Conservation (phyloP, 768 basidiomycete species). For the Coprinopsis strossmayeri region DNA sequence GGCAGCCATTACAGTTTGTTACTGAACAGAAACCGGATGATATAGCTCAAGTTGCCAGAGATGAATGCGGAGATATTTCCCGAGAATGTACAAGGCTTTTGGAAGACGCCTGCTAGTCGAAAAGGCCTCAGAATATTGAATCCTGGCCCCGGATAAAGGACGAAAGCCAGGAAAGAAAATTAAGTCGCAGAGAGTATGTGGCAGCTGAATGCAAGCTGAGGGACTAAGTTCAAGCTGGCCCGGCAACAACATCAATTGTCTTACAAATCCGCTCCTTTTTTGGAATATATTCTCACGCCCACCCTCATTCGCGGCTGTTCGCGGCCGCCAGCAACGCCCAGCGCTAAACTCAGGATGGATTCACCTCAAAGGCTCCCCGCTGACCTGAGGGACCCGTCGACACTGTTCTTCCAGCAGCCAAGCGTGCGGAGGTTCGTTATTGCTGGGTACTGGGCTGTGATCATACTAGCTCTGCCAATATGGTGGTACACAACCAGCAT, state of each 20-base stretch:
- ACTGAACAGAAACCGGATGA: neutral
- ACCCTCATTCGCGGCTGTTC: no score
- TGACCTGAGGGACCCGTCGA: neutral
- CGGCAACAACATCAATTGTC: slow-evolving; percentile 1
- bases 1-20: slow-evolving; percentile 30
- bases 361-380: no score
- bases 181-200: neutral
- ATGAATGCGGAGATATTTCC: neutral
- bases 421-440: slow-evolving; percentile 54
- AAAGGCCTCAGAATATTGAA: neutral
- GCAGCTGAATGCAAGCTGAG: neutral
- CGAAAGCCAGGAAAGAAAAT: neutral
- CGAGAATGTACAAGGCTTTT: neutral
- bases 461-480: slow-evolving; percentile 74
- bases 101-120: neutral
- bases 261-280: no score
- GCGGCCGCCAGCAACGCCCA: no score
- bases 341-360: no score
- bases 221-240: neutral
- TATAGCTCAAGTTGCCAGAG: slow-evolving; percentile 2
- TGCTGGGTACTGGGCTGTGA: slow-evolving; percentile 68
- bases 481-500: slow-evolving; percentile 97
- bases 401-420: slow-evolving; percentile 40
- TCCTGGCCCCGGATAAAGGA: neutral
- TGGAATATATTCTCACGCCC: no score